These are phyloP conservation scores for Mallotus nudiflorus DNA, from an alignment of 345 rosid genomes.

Conservation along the genomic window DNA sequence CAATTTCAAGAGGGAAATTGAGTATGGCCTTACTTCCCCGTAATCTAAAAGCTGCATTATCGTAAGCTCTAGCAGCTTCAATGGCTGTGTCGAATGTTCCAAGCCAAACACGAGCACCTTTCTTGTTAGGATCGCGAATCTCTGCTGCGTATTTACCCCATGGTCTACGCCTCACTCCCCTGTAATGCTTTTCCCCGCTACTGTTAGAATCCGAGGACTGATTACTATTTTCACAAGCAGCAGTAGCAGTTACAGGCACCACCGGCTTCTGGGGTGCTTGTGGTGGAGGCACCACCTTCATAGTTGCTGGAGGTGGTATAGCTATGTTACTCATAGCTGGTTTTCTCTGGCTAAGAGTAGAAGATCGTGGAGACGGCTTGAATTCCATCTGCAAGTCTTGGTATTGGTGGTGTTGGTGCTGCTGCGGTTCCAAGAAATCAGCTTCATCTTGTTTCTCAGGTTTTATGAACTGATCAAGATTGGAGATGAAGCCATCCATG, in stretches of 20 bases:
- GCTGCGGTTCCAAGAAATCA: neutral
- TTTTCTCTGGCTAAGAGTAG: constrained; percentile 60
- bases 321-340: constrained; percentile 52
- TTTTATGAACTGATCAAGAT: constrained; percentile 17
- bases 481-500: constrained; percentile 36
- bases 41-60: constrained; percentile 72
- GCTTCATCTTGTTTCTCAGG: constrained; percentile 6
- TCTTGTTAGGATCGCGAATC: constrained; percentile 83
- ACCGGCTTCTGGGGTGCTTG: constrained; percentile 4
- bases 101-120: constrained; percentile 87
- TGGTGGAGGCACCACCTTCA: too few relatives aligned
- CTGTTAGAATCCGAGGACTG: too few relatives aligned
- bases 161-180: constrained; percentile 83
- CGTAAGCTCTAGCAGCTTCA: constrained; percentile 92
- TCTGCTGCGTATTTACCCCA: constrained; percentile 95
- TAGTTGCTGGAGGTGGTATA: constrained; percentile 36
- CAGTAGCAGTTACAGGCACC: neutral
- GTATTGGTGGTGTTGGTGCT: too few relatives aligned
- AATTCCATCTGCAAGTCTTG: constrained; percentile 6
- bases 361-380: constrained; percentile 17
- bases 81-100: constrained; percentile 83
- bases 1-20: constrained; percentile 84
- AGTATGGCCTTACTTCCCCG: constrained; percentile 90
- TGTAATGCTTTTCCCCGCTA: constrained; percentile 56
- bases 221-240: neutral